Conservation (phyloP, 345 rosid genomes). For the Syzygium aromaticum region DNA sequence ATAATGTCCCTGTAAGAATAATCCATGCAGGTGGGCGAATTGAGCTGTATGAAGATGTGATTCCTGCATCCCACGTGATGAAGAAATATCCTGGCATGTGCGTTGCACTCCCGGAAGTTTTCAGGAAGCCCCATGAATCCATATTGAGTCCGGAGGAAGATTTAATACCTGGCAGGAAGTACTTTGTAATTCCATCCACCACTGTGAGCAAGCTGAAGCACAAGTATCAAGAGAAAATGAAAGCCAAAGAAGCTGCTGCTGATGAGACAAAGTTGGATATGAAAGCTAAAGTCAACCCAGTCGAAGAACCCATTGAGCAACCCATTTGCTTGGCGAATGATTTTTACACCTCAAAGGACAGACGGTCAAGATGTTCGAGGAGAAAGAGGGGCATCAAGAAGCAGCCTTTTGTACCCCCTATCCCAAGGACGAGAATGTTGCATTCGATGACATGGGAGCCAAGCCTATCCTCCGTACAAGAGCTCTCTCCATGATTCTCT, state of each 20-base stretch:
- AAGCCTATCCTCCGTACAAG: slow-evolving; percentile 38
- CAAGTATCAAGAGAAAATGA: slow-evolving; percentile 11
- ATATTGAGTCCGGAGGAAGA: slow-evolving; percentile 31
- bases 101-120: slow-evolving; percentile 46
- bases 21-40: slow-evolving; percentile 45
- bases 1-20: slow-evolving; percentile 31
- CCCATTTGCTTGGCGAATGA: slow-evolving; percentile 35
- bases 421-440: slow-evolving; percentile 13
- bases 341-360: slow-evolving; percentile 25
- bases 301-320: slow-evolving; percentile 14
- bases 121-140: slow-evolving; percentile 29
- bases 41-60: slow-evolving; percentile 28
- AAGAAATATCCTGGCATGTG: slow-evolving; percentile 48
- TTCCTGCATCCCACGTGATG: slow-evolving; percentile 39
- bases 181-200: slow-evolving; percentile 34
- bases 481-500: slow-evolving; percentile 36
- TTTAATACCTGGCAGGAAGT: slow-evolving; percentile 41
- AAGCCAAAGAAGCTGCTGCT: slow-evolving; percentile 2
- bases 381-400: slow-evolving; percentile 15
- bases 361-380: not conserved
- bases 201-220: slow-evolving; percentile 38
- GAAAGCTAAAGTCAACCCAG: slow-evolving; percentile 22
- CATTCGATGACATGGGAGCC: slow-evolving; percentile 39
- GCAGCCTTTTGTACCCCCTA: slow-evolving; percentile 50
- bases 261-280: slow-evolving; percentile 8